Conservation (phyloP, 495 filamentous ascomycete species). For the Penicillium arizonense region DNA sequence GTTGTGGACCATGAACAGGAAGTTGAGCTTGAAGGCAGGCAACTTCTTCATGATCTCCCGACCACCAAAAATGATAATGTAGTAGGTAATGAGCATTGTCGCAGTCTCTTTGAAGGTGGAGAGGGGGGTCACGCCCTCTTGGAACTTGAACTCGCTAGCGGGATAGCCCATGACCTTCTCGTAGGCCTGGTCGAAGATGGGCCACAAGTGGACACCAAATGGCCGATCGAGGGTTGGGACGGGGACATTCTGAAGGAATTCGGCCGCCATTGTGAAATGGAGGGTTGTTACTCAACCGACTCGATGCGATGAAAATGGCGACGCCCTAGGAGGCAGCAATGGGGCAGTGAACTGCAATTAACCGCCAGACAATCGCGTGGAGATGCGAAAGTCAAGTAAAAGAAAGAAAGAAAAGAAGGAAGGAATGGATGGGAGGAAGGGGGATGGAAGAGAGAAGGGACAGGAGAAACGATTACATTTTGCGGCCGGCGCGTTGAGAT, state of each 20-base stretch:
- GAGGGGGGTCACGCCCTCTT: conserved; percentile 56
- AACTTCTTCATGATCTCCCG: conserved; percentile 65
- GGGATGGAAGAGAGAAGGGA: conserved; percentile 21
- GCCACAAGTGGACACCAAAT: conserved; percentile 91
- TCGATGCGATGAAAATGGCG: not conserved
- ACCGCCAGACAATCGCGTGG: not conserved
- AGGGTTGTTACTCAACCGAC: not conserved
- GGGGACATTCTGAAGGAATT: conserved; percentile 63
- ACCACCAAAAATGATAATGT: conserved; percentile 64
- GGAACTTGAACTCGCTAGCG: conserved; percentile 60
- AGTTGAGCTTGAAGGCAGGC: conserved; percentile 58
- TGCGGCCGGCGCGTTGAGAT: conserved; percentile 26
- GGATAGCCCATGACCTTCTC: conserved; percentile 66
- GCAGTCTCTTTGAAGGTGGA: conserved; percentile 58
- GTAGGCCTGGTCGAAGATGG: conserved; percentile 85
- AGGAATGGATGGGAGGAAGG: conserved; percentile 25
- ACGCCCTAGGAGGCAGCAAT: conserved; percentile 1
- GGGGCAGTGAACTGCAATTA: not conserved
- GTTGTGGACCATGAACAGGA: conserved; percentile 71
- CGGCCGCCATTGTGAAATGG: conserved; percentile 39
- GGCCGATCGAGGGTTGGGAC: conserved; percentile 84
- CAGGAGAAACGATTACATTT: conserved; percentile 22
- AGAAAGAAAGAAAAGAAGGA: conserved; percentile 2
- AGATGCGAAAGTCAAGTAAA: conserved; percentile 9
- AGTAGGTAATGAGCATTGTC: conserved; percentile 59